Evolutionary conservation across 2,329 filamentous ascomycete species (phyloP).

Genomic region (Pseudodiploospora longispora): DNA sequence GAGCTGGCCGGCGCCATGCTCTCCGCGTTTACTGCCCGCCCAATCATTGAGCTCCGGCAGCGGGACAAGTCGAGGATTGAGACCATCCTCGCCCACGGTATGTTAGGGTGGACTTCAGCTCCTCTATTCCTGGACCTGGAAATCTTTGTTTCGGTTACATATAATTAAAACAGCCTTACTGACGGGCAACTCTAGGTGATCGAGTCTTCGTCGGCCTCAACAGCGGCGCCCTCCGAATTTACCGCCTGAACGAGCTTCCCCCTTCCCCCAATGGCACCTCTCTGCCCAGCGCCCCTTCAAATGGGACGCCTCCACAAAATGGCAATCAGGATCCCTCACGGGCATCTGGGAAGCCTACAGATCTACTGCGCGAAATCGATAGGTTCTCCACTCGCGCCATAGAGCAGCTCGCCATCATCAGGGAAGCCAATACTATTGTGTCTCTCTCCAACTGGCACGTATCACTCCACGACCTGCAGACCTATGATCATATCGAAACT

Average conservation of each 20-base stretch:
- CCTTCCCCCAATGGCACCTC: slow-evolving; percentile 25
- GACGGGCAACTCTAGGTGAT: slow-evolving; percentile 52
- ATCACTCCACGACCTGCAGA: slow-evolving; percentile 81
- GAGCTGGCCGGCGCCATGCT: slow-evolving; percentile 63
- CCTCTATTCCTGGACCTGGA: too few relatives aligned
- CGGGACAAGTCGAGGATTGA: slow-evolving; percentile 97
- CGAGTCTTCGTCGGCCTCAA: slow-evolving; percentile 86
- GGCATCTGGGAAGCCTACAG: slow-evolving; percentile 51
- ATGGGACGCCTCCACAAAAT: slow-evolving; percentile 20
- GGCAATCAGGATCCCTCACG: slow-evolving; percentile 20
- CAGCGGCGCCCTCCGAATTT: slow-evolving; percentile 80
- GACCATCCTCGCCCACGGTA: slow-evolving; percentile 85
- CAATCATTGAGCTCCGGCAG: slow-evolving; percentile 92
- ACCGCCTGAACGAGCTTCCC: slow-evolving; percentile 70
- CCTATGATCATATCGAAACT: slow-evolving; percentile 72
- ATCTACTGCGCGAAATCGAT: slow-evolving; percentile 84
- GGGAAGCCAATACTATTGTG: slow-evolving; percentile 85
- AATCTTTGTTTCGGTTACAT: too few relatives aligned
- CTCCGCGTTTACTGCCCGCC: slow-evolving; percentile 91
- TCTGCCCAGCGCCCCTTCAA: slow-evolving; percentile 19
- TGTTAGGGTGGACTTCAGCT: slow-evolving; percentile 7
- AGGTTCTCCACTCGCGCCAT: slow-evolving; percentile 87
- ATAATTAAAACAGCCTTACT: not conserved
- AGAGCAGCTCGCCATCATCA: slow-evolving; percentile 91
- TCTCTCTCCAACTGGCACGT: slow-evolving; percentile 86